Evolutionary conservation across 345 rosid genomes (phyloP).

Genomic region (Aurinia saxatilis): DNA sequence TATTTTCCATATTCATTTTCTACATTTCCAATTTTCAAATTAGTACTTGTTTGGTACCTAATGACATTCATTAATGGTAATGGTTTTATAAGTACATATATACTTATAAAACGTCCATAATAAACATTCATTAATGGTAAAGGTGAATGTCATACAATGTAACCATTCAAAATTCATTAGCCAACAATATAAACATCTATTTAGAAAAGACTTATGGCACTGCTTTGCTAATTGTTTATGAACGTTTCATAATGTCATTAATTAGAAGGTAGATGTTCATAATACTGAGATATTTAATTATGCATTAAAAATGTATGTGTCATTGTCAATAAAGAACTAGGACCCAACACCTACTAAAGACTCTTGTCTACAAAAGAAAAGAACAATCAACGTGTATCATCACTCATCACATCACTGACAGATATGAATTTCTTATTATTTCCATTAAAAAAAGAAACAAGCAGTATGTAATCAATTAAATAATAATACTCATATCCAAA

Average conservation of each 20-base stretch:
- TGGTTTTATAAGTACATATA: no score
- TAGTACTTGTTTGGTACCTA: no score
- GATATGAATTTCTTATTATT: not conserved
- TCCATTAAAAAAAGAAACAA: not conserved
- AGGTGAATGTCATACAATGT: no score
- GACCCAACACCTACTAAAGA: conserved; percentile 15
- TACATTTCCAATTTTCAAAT: no score
- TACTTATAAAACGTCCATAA: no score
- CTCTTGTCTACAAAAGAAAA: not conserved
- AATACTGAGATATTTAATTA: not conserved
- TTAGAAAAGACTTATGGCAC: no score
- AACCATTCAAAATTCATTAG: no score
- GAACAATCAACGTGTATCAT: conserved; percentile 12
- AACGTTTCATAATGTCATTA: not conserved
- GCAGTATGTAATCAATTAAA: conserved; percentile 20
- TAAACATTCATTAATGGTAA: no score
- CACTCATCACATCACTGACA: conserved; percentile 1
- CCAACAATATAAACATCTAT: no score
- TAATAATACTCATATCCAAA: conserved; percentile 16
- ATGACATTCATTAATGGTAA: no score
- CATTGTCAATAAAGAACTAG: conserved; percentile 11
- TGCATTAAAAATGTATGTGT: not conserved
- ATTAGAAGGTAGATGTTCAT: not conserved
- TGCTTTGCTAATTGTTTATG: no score
- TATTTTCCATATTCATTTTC: no score